These are phyloP conservation scores for Fusarium papillatum DNA, from an alignment of 2,329 filamentous ascomycete genomes.

Conservation along the genomic window DNA sequence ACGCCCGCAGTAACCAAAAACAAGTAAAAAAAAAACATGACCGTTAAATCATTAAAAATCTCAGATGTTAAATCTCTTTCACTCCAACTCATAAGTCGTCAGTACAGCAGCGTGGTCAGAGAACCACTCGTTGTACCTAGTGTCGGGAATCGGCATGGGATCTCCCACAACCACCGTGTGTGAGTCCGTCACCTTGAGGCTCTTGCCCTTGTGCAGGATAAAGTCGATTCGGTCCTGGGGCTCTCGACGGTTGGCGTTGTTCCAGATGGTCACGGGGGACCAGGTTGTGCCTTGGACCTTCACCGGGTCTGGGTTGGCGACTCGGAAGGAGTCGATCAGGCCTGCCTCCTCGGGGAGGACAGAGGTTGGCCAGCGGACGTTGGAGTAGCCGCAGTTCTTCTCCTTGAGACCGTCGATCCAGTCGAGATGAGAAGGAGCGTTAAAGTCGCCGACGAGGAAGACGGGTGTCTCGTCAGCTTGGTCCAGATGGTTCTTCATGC, in stretches of 20 bases:
- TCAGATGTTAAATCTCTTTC: slow-evolving; percentile 4
- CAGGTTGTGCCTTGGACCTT: slow-evolving; percentile 52
- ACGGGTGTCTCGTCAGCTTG: slow-evolving; percentile 50
- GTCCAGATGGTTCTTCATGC: slow-evolving; percentile 49
- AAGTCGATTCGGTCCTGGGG: slow-evolving; percentile 59
- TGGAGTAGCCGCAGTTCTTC: slow-evolving; percentile 52
- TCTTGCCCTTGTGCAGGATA: slow-evolving; percentile 54
- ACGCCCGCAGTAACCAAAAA: neutral
- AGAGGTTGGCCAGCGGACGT: slow-evolving; percentile 56
- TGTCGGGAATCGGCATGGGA: slow-evolving; percentile 49
- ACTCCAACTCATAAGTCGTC: slow-evolving; percentile 44
- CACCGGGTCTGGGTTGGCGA: slow-evolving; percentile 51
- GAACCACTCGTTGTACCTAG: slow-evolving; percentile 56
- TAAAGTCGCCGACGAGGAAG: slow-evolving; percentile 57
- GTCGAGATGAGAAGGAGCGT: slow-evolving; percentile 59
- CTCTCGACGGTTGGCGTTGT: slow-evolving; percentile 51
- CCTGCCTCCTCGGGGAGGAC: slow-evolving; percentile 49
- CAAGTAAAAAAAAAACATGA: neutral
- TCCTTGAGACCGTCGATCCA: slow-evolving; percentile 50
- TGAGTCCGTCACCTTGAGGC: slow-evolving; percentile 48
- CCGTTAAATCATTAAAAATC: neutral
- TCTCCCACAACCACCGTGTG: slow-evolving; percentile 49
- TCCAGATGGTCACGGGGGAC: slow-evolving; percentile 54
- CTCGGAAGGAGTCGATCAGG: slow-evolving; percentile 56
- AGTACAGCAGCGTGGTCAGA: slow-evolving; percentile 55